Conservation (phyloP, 2,329 filamentous ascomycete genomes). For the Pleoardoris graminearum region DNA sequence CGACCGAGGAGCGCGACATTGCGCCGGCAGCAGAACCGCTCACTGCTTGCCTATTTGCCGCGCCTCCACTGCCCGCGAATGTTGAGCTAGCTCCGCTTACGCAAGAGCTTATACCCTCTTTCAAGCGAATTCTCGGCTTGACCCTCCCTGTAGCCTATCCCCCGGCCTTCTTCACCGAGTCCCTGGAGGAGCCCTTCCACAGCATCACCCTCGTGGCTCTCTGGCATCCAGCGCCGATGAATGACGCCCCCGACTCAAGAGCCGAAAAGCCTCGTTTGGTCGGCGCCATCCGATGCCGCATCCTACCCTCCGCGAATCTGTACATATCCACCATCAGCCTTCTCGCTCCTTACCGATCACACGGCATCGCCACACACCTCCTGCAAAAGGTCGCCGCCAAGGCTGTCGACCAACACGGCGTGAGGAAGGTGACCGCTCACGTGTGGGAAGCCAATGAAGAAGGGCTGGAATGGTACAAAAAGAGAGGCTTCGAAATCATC, state of each 20-base stretch:
- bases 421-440: constrained; percentile 61
- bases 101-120: constrained; percentile 57
- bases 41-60: constrained; percentile 27
- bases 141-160: constrained; percentile 65
- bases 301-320: constrained; percentile 49
- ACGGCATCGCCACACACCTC: constrained; percentile 61
- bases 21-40: constrained; percentile 7
- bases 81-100: constrained; percentile 58
- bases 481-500: constrained; percentile 59
- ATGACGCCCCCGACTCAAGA: background rate
- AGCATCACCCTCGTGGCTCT: constrained; percentile 63
- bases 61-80: constrained; percentile 50
- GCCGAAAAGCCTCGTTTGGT: constrained; percentile 44
- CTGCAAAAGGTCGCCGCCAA: constrained; percentile 52
- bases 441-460: constrained; percentile 67
- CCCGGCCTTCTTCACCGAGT: constrained; percentile 63
- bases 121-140: constrained; percentile 61
- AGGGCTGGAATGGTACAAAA: constrained; percentile 63
- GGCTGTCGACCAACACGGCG: constrained; percentile 55
- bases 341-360: constrained; percentile 61
- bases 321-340: constrained; percentile 66
- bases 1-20: background rate
- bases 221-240: constrained; percentile 51
- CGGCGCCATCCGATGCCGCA: constrained; percentile 53
- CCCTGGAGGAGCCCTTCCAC: constrained; percentile 57